phyloP scores from a whole-genome alignment of 2,329 filamentous ascomycete species.

The Botrytis byssoidea region DNA sequence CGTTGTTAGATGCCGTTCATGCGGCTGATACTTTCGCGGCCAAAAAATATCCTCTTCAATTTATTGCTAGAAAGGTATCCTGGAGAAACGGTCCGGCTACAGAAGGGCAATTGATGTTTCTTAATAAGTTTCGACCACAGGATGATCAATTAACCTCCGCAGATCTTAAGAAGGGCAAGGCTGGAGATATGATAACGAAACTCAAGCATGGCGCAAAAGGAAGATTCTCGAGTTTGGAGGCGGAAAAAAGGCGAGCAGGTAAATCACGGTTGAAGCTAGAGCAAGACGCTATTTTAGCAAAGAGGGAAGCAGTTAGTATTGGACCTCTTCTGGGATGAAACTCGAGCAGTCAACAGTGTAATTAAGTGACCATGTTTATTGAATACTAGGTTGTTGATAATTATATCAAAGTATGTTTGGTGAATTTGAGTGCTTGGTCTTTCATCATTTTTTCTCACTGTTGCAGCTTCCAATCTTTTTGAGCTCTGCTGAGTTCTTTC shows the following conservation, averaged over 20 bases:
- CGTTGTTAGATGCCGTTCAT: conserved; percentile 74
- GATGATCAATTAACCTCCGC: conserved; percentile 52
- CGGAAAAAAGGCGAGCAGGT: conserved; percentile 51
- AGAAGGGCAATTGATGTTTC: conserved; percentile 62
- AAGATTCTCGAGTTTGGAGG: conserved; percentile 55
- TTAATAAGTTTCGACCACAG: conserved; percentile 63
- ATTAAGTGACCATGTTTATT: background rate
- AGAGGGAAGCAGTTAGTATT: conserved; percentile 54
- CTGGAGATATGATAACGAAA: conserved; percentile 89
- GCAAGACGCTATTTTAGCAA: conserved; percentile 42
- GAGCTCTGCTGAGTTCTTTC: background rate
- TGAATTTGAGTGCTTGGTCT: background rate
- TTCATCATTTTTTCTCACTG: background rate
- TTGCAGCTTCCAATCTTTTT: background rate
- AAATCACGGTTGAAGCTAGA: conserved; percentile 42
- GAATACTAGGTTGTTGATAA: no score
- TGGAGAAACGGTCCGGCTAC: conserved; percentile 72
- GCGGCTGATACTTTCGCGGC: conserved; percentile 80
- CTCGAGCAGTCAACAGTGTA: conserved; percentile 23
- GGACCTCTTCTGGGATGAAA: conserved; percentile 47
- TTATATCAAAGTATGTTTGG: background rate
- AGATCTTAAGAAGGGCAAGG: conserved; percentile 74
- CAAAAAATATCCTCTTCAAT: conserved; percentile 61
- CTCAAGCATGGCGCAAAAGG: conserved; percentile 77
- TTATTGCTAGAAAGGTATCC: conserved; percentile 62